Conservation (phyloP, 2,329 filamentous ascomycete genomes). For the Cladosporium sp. region DNA sequence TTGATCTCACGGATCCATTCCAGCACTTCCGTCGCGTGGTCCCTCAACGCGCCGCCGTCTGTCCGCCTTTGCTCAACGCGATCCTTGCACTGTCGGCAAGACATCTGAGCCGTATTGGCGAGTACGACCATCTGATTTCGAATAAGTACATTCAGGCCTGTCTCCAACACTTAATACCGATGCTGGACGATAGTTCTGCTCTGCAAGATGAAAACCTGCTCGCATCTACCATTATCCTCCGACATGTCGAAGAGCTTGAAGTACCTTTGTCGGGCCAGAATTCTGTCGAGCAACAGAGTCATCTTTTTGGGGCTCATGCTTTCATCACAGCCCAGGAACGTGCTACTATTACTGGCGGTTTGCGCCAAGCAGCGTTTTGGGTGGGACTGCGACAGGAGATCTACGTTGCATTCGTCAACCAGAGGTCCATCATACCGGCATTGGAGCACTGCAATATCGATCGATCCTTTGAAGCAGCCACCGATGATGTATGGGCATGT, state of each 20-base stretch:
- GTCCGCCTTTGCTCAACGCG: slow-evolving; percentile 56
- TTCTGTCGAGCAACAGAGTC: slow-evolving; percentile 28
- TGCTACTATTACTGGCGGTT: slow-evolving; percentile 37
- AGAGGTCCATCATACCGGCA: slow-evolving; percentile 52
- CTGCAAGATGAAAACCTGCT: slow-evolving; percentile 54
- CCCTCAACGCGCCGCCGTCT: slow-evolving; percentile 53
- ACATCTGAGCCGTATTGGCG: slow-evolving; percentile 53
- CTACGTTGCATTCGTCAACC: slow-evolving; percentile 50
- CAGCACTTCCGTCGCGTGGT: slow-evolving; percentile 56
- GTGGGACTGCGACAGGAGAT: slow-evolving; percentile 61
- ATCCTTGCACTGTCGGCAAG: slow-evolving; percentile 58
- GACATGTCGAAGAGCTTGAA: slow-evolving; percentile 60
- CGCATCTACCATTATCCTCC: slow-evolving; percentile 58
- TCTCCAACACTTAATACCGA: slow-evolving; percentile 51
- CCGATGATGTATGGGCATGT: slow-evolving; percentile 61
- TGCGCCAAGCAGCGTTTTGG: slow-evolving; percentile 55
- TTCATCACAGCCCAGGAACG: slow-evolving; percentile 38
- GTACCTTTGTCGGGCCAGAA: slow-evolving; percentile 30
- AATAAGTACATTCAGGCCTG: slow-evolving; percentile 58
- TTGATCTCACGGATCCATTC: slow-evolving; percentile 37
- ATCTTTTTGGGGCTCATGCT: slow-evolving; percentile 37
- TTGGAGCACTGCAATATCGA: slow-evolving; percentile 55
- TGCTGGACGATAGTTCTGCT: slow-evolving; percentile 43
- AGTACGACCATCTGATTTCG: slow-evolving; percentile 52
- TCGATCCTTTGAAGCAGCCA: slow-evolving; percentile 49